A percentile compares a stretch with the other conserved stretches of the same genome.
Conservation (phyloP, 805 yeast genomes). For the Spathaspora gorwiae region DNA sequence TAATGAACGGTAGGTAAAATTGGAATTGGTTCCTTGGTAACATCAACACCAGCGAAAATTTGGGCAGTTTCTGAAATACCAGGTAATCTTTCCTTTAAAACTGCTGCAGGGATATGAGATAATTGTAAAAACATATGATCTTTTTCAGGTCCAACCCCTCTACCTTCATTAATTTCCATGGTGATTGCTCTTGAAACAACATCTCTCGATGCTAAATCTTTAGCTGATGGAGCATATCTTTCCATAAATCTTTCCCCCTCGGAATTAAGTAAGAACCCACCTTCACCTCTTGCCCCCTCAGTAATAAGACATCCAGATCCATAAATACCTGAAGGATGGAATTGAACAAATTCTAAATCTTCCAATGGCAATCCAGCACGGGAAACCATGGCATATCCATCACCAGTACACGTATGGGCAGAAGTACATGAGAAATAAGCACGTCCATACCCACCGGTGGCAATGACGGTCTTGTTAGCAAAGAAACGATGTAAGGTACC, state of each 20-base stretch:
- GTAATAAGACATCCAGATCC: slow-evolving; percentile 99
- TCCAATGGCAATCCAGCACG: slow-evolving; percentile 98
- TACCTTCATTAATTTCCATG: slow-evolving; percentile 97
- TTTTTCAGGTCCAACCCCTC: slow-evolving; percentile 96
- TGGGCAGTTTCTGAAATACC: slow-evolving; percentile 99
- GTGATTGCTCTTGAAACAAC: slow-evolving; percentile 98
- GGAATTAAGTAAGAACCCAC: slow-evolving; percentile 92
- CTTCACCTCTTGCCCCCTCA: slow-evolving; percentile 99
- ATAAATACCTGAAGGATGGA: slow-evolving; percentile 99
- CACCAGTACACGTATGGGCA: slow-evolving; percentile 99
- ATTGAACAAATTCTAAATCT: slow-evolving; percentile 96
- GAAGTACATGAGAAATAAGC: slow-evolving; percentile 99
- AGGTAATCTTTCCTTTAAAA: slow-evolving; percentile 92
- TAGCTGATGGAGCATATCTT: slow-evolving; percentile 98
- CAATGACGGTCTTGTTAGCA: slow-evolving; percentile 93
- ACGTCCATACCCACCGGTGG: slow-evolving; percentile 99
- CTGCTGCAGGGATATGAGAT: slow-evolving; percentile 89
- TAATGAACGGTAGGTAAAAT: slow-evolving; percentile 97
- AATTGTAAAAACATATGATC: slow-evolving; percentile 96
- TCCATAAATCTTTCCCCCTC: slow-evolving; percentile 99
- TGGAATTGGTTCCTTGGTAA: slow-evolving; percentile 98
- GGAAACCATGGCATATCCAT: slow-evolving; percentile 96
- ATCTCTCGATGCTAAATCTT: slow-evolving; percentile 97
- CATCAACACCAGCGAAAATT: slow-evolving; percentile 99
- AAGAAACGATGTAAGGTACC: slow-evolving; percentile 98